phyloP scores from a whole-genome alignment of 306 rosid genomes.

The Quercus robur region DNA sequence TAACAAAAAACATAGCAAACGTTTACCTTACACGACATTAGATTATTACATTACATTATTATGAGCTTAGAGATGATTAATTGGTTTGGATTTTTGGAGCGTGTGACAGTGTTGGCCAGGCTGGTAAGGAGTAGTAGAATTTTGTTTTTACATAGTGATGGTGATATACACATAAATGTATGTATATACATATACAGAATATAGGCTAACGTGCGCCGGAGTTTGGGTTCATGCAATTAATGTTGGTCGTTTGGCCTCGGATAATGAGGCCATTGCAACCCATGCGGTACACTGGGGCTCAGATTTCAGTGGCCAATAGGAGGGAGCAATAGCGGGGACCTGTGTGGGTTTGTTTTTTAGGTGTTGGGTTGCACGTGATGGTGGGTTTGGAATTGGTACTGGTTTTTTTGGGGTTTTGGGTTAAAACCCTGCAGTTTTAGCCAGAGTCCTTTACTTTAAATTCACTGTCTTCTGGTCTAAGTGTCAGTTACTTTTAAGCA shows the following conservation, averaged over 20 bases:
- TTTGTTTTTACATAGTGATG: not conserved
- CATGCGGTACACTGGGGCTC: not conserved
- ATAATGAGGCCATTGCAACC: not conserved
- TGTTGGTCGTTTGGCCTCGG: constrained; percentile 1
- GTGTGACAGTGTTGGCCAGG: constrained; percentile 34
- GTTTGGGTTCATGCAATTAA: constrained; percentile 28
- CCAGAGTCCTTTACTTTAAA: constrained; percentile 1
- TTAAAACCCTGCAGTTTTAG: constrained; percentile 8
- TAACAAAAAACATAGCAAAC: too few species aligned
- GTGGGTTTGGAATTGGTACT: not conserved
- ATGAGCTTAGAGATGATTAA: not conserved
- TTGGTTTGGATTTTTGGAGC: constrained; percentile 6
- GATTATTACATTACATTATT: not conserved
- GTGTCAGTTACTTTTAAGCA: not conserved
- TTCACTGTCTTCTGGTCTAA: constrained; percentile 8
- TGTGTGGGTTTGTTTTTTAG: not conserved
- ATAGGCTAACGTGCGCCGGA: constrained; percentile 13
- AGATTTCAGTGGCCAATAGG: not conserved
- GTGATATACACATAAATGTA: not conserved
- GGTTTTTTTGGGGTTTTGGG: not conserved
- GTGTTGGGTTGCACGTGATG: constrained; percentile 25
- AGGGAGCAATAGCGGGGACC: constrained; percentile 13
- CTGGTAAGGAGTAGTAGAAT: not conserved
- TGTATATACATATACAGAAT: not conserved
- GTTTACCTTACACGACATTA: not conserved